phyloP scores from a whole-genome alignment of 2,329 filamentous ascomycete genomes.

The Colletotrichum trifolii region DNA sequence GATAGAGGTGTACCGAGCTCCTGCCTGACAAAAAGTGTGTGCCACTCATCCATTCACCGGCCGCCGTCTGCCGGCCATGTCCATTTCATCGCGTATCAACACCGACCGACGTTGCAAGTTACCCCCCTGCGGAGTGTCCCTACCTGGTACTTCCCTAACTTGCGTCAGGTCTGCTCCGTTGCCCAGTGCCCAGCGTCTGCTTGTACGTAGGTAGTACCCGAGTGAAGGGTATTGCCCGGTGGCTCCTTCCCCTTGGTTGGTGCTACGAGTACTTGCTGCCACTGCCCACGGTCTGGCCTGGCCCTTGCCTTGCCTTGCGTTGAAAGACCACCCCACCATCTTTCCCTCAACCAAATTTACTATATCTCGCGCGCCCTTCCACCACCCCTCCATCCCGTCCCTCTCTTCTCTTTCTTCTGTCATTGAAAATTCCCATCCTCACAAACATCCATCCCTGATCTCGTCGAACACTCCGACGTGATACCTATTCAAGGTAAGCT shows the following conservation, averaged over 20 bases:
- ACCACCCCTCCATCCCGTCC: constrained; percentile 15
- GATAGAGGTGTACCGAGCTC: constrained; percentile 14
- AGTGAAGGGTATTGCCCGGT: neutral
- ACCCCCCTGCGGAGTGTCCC: constrained; percentile 26
- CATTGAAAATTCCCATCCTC: constrained; percentile 28
- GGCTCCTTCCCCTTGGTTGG: neutral
- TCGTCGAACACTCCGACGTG: constrained; percentile 30
- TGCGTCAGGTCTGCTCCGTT: constrained; percentile 17
- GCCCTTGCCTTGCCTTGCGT: constrained; percentile 13
- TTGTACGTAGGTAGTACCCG: no score
- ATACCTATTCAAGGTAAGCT: constrained; percentile 18
- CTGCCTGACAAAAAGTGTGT: constrained; percentile 23
- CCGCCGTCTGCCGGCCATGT: constrained; percentile 28
- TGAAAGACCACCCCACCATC: constrained; percentile 42
- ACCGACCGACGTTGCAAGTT: constrained; percentile 16
- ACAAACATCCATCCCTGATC: constrained; percentile 10
- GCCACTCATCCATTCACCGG: constrained; percentile 27
- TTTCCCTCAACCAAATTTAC: constrained; percentile 40
- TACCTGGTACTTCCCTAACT: constrained; percentile 32
- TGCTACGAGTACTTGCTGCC: neutral
- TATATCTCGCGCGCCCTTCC: constrained; percentile 34
- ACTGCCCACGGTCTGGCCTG: constrained; percentile 8
- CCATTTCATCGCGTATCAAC: constrained; percentile 3
- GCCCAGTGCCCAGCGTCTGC: no score
- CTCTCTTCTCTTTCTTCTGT: constrained; percentile 14